phyloP scores from a whole-genome alignment of 495 filamentous ascomycete genomes.

The Massariosphaeria phaeospora region DNA sequence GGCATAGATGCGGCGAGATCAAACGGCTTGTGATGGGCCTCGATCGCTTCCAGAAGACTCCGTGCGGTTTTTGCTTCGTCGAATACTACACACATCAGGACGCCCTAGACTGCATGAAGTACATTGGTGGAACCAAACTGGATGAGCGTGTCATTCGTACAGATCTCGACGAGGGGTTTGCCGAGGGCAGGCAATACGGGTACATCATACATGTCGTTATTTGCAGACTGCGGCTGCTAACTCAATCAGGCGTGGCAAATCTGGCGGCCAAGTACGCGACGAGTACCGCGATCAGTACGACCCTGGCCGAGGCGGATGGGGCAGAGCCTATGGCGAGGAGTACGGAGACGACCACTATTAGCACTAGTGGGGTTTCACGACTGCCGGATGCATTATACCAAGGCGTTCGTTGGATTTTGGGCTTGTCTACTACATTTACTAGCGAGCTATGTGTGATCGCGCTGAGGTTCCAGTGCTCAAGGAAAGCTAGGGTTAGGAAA shows the following conservation, averaged over 20 bases:
- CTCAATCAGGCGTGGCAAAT: conserved; percentile 64
- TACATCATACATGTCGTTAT: conserved; percentile 36
- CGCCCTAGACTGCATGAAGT: conserved; percentile 95
- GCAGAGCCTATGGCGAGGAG: conserved; percentile 39
- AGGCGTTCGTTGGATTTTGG: conserved; percentile 8
- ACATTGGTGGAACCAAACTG: conserved; percentile 96
- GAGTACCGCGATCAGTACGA: conserved; percentile 97
- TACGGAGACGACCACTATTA: conserved; percentile 9
- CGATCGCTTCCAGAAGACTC: conserved; percentile 93
- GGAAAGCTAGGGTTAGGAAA: background rate
- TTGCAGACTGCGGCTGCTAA: conserved; percentile 3
- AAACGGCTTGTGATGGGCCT: conserved; percentile 98
- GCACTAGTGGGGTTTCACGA: background rate
- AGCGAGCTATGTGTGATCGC: background rate
- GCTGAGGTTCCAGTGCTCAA: background rate
- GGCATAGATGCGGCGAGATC: conserved; percentile 78
- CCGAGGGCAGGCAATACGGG: conserved; percentile 94
- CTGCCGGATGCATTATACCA: background rate
- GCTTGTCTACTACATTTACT: background rate
- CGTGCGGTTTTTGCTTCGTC: conserved; percentile 98
- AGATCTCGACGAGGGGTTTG: conserved; percentile 94
- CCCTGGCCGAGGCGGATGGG: conserved; percentile 83
- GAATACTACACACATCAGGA: conserved; percentile 98
- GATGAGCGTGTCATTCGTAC: conserved; percentile 95
- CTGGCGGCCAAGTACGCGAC: conserved; percentile 92